Conservation (phyloP, 2,329 filamentous ascomycete species). For the Aspergillus glaucus region DNA sequence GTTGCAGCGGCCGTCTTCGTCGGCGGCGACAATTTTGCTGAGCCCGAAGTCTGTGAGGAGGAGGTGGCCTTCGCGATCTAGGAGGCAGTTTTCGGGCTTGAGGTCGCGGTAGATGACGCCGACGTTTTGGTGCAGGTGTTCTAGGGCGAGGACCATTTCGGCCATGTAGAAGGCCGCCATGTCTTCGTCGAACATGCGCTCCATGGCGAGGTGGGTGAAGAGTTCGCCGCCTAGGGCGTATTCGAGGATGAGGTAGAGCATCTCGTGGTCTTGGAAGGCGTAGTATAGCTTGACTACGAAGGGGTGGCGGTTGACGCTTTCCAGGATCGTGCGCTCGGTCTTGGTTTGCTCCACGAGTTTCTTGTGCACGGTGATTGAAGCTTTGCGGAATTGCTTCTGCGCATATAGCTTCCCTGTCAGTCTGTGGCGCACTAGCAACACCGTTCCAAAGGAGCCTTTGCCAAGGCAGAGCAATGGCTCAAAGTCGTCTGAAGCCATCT, state of each 20-base stretch:
- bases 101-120: slow-evolving; percentile 95
- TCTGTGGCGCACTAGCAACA: slow-evolving; percentile 84
- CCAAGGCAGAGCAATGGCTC: slow-evolving; percentile 85
- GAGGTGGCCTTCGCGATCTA: slow-evolving; percentile 86
- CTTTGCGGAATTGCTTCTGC: slow-evolving; percentile 98
- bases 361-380: slow-evolving; percentile 90
- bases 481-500: slow-evolving; percentile 90
- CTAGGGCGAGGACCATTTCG: slow-evolving; percentile 89
- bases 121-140: slow-evolving; percentile 84
- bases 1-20: slow-evolving; percentile 65
- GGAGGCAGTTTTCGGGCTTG: slow-evolving; percentile 94
- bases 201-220: slow-evolving; percentile 87
- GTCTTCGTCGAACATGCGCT: slow-evolving; percentile 90
- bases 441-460: slow-evolving; percentile 93
- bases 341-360: slow-evolving; percentile 95
- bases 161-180: slow-evolving; percentile 97
- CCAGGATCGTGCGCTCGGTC: slow-evolving; percentile 89
- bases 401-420: slow-evolving; percentile 84
- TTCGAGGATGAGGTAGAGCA: slow-evolving; percentile 93
- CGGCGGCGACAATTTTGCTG: slow-evolving; percentile 76
- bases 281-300: slow-evolving; percentile 99
- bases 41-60: slow-evolving; percentile 95
- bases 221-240: slow-evolving; percentile 96
- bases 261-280: slow-evolving; percentile 96
- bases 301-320: slow-evolving; percentile 91